Percentiles rank a stretch among this genome's conserved stretches.
phyloP scores from a whole-genome alignment of 768 basidiomycete species.

The Solioccasus polychromus region DNA sequence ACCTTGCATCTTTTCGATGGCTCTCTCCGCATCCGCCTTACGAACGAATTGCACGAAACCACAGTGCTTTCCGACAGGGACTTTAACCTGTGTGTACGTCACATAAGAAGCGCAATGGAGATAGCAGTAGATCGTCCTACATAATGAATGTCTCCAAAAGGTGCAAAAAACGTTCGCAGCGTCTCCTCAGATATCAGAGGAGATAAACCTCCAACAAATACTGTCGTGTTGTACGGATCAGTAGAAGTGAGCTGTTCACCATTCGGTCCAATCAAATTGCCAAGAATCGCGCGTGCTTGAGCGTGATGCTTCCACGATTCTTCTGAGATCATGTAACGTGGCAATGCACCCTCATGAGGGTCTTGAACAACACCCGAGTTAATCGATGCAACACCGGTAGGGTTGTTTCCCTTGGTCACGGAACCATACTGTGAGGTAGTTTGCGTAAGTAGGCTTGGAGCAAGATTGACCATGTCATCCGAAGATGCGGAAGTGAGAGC shows the following conservation, averaged over 20 bases:
- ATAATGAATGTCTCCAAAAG: constrained; percentile 93
- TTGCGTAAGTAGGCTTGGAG: constrained; percentile 45
- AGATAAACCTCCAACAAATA: constrained; percentile 89
- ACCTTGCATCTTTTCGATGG: constrained; percentile 96
- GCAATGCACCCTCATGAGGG: constrained; percentile 39
- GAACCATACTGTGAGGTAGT: constrained; percentile 46
- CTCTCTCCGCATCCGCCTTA: constrained; percentile 87
- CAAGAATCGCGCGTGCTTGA: constrained; percentile 78
- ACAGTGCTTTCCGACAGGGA: constrained; percentile 94
- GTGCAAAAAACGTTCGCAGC: constrained; percentile 82
- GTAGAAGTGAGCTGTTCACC: constrained; percentile 84
- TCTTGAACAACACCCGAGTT: constrained; percentile 41
- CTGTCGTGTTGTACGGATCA: constrained; percentile 95
- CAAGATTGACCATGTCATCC: constrained; percentile 52
- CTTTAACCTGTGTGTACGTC: constrained; percentile 66
- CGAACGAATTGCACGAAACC: constrained; percentile 95
- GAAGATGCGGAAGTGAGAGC: constrained; percentile 46
- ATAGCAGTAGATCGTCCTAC: constrained; percentile 41
- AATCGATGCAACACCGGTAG: constrained; percentile 28
- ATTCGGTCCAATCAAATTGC: constrained; percentile 81
- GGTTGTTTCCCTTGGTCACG: constrained; percentile 30
- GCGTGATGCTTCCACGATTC: constrained; percentile 85
- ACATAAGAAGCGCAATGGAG: constrained; percentile 1
- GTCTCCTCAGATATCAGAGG: constrained; percentile 91
- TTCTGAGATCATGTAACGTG: constrained; percentile 60